Conservation (phyloP, 225 moss, liverwort and hornwort species). For the Sphagnum tenellum region DNA sequence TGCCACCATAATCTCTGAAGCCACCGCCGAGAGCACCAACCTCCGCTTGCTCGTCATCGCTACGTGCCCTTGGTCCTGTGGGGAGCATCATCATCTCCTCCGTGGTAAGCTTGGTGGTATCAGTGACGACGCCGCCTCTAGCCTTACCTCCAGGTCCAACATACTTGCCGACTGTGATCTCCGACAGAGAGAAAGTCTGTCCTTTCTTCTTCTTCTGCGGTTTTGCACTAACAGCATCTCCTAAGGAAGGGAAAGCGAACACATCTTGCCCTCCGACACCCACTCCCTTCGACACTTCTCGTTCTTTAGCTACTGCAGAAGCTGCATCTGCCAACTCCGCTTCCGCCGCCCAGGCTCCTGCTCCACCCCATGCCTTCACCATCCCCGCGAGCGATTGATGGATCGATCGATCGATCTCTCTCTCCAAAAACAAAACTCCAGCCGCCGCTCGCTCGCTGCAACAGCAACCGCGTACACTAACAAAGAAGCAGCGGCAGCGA, state of each 20-base stretch:
- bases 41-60: slow-evolving; percentile 49
- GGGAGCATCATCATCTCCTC: slow-evolving; percentile 70
- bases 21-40: slow-evolving; percentile 49
- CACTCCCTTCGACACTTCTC: slow-evolving; percentile 33
- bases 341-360: slow-evolving; percentile 95
- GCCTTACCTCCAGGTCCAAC: slow-evolving; percentile 77
- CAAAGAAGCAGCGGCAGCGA: too few relatives aligned
- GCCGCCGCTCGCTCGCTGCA: too few relatives aligned
- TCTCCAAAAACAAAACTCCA: too few relatives aligned
- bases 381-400: slow-evolving; percentile 22
- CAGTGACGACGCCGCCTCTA: slow-evolving; percentile 36
- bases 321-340: slow-evolving; percentile 92
- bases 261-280: slow-evolving; percentile 33
- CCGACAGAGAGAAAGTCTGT: slow-evolving; percentile 54
- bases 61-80: slow-evolving; percentile 78
- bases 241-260: slow-evolving; percentile 62
- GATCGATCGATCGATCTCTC: too few relatives aligned
- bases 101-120: slow-evolving; percentile 53
- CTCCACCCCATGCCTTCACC: slow-evolving; percentile 85
- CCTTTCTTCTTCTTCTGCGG: slow-evolving; percentile 81
- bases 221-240: slow-evolving; percentile 49
- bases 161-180: slow-evolving; percentile 78
- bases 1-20: slow-evolving; percentile 70
- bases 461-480: too few relatives aligned
- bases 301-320: slow-evolving; percentile 35